phyloP scores from a whole-genome alignment of 352 stramenopile genomes.

The Elongisporangium senticosum region DNA sequence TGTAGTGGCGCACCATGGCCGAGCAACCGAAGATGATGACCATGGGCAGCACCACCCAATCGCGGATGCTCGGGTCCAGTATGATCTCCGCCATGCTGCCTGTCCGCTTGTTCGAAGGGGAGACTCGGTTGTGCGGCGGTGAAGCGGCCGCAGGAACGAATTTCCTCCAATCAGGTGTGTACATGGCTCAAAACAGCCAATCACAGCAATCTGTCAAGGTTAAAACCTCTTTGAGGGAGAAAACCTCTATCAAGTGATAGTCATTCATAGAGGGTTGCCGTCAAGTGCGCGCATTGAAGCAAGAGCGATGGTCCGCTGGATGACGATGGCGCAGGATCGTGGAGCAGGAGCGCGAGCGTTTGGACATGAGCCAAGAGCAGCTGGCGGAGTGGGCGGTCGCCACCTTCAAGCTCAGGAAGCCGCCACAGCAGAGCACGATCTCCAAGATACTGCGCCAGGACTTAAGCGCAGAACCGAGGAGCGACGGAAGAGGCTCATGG shows the following conservation, averaged over 20 bases:
- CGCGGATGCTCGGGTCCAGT: slow-evolving; percentile 90
- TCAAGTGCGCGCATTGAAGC: not conserved
- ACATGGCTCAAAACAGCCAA: not conserved
- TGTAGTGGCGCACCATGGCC: slow-evolving; percentile 81
- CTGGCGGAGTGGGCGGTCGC: slow-evolving; percentile 18
- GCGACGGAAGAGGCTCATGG: slow-evolving; percentile 2
- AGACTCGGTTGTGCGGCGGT: slow-evolving; percentile 1
- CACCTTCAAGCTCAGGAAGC: slow-evolving; percentile 19
- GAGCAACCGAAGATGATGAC: slow-evolving; percentile 93
- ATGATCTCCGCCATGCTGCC: slow-evolving; percentile 84
- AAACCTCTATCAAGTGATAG: not conserved
- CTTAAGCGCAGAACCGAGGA: slow-evolving; percentile 16
- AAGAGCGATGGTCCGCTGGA: slow-evolving; percentile 21
- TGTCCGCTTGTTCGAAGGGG: slow-evolving; percentile 1
- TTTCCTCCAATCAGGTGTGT: not conserved
- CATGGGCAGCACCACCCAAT: slow-evolving; percentile 97
- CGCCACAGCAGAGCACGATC: slow-evolving; percentile 14
- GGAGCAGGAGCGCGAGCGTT: slow-evolving; percentile 20
- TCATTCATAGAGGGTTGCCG: no score
- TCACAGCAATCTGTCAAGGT: not conserved
- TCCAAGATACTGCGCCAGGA: slow-evolving; percentile 13
- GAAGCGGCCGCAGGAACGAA: not conserved
- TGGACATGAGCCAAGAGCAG: slow-evolving; percentile 15
- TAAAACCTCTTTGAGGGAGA: not conserved
- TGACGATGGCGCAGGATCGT: slow-evolving; percentile 27